Base-by-base conservation (phyloP, 805 yeast genomes). In the Wickerhamiella domercqiae region DNA sequence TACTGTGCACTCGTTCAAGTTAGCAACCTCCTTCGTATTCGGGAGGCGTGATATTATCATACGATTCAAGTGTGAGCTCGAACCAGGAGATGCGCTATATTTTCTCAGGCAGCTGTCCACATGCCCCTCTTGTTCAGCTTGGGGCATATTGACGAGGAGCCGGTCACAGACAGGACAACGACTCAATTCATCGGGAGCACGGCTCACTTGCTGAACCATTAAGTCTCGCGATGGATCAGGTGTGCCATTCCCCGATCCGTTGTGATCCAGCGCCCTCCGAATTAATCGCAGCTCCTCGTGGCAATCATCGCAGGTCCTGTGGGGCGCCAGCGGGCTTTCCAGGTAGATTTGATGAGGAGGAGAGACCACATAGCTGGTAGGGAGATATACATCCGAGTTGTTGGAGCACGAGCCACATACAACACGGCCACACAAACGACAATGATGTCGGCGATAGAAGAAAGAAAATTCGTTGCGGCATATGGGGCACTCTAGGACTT, bases 1-100 rank as follows among this genome's bases (percentile, higher is more conserved):
- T 18, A 90, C 87, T 13, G 83, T 87, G 55, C 99, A 90, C 55
- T 90, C 97, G 35, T 72, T 71, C 14, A 62, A 64, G 20, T 60
- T 53, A 13, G 43, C 42, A 16, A 48, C 55, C 40, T 15, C 33
- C 16, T 30, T 30, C 7, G 33, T 54, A 41, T 63, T 65, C 4
- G 55, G 49, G 14, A 62, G 54, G 34, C 47, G 70, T 14, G 49
- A 43, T 1, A 84, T 90, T 35, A 90, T 62, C 96, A 90, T 86
- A 42, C 94, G 67, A 54, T 86, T 86, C 31, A 83, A 56, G 21
- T 50, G 66, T 7, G 40, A 39, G 2, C 25, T 14, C n/a, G 30
- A 24, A 15, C 33, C 21, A n/a, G 50, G 51, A 11, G 46, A 40
- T 9, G 32, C 21, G 20, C 76, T 78, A 19, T 78, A 56, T n/a